Evolutionary conservation across 768 basidiomycete genomes (phyloP), one percentile per base, ranked within the genome.

Genomic region (Filobasidium wieringae): DNA sequence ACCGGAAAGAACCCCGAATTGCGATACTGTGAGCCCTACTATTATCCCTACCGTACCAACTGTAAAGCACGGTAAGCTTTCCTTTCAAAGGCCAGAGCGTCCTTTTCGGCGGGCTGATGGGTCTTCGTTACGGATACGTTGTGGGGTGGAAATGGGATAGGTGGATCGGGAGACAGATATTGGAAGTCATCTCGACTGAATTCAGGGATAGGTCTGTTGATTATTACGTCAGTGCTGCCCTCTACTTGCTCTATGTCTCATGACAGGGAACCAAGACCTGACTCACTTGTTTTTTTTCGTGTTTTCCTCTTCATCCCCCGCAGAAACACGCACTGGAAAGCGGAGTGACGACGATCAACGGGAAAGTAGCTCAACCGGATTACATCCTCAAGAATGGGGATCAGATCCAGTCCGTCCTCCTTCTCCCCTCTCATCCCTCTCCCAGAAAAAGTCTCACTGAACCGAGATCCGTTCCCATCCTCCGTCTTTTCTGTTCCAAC

Each of bases 261-360:
- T 32, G 14, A 50, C 11, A 14, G 24, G 11, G 39, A 27, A 19
- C 36, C 9, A 29, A n/a, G 29, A 36, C 8, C 29, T 31, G 19
- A 27, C 36, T 4, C 19, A 15, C 37, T 12, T 31, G 8, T 26
- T 24, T 15, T 30, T 47, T 53, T 24, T 27, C 52, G 30, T 40
- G 47, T 34, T 22, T 26, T 14, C 12, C 36, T 29, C 33, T 2
- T 14, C 27, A 6, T 47, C 4, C 33, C 37, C 5, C 17, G 31
- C 57, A 85, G 83, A 74, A 79, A 63, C 84, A 83, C 62, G 84
- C 84, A 0, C 76, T 95, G n/a, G 83, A 89, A 64, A 87, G 89
- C 2, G 93, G 93, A 1, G 87, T 93, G n/a, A 92, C 90, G 8
- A 89, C 87, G 7, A 80, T 99, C 58, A 96, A 99, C 67, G 91